These are phyloP conservation scores for Castanopsis chinensis DNA, from an alignment of 306 rosid genomes.

Conservation along the genomic window DNA sequence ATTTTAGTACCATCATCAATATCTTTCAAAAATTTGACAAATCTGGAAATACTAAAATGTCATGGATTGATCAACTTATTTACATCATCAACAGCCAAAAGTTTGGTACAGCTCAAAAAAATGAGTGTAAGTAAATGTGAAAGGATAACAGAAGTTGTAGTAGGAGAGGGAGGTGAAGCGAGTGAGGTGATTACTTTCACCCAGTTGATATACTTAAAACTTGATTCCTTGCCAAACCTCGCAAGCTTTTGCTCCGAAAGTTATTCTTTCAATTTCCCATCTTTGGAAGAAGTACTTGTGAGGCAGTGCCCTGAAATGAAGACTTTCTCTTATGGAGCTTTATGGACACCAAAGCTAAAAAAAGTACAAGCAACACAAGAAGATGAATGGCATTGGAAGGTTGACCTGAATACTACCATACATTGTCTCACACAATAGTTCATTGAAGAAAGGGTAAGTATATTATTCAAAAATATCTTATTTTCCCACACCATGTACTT, in stretches of 20 bases:
- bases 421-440: no score
- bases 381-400: neutral
- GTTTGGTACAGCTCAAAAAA: no score
- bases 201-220: neutral
- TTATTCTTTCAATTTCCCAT: neutral
- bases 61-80: no score
- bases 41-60: neutral
- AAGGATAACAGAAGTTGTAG: no score
- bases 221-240: neutral
- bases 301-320: constrained; percentile 6
- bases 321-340: neutral
- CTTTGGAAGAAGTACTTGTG: neutral
- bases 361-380: neutral
- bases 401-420: neutral
- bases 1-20: neutral
- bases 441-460: neutral
- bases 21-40: neutral
- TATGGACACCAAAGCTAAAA: neutral
- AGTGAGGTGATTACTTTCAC: no score
- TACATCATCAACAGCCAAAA: no score
- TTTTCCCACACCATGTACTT: neutral
- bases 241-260: neutral
- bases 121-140: no score
- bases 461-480: neutral
- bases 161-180: no score